Conservation (phyloP, 352 stramenopile genomes). For the Elongisporangium prolatum region DNA sequence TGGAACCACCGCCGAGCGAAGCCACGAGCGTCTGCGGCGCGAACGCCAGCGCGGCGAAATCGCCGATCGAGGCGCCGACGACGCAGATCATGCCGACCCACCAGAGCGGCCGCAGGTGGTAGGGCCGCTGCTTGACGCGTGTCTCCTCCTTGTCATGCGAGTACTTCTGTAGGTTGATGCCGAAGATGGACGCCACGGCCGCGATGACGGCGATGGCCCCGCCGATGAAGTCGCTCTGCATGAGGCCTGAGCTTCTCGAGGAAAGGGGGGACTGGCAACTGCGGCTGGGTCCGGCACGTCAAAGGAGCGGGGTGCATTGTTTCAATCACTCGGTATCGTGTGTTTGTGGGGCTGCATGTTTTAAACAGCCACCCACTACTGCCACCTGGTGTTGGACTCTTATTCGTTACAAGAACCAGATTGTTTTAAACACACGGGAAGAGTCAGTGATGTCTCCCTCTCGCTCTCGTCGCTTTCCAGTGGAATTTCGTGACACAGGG, state of each 20-base stretch:
- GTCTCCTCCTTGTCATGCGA: conserved; percentile 83
- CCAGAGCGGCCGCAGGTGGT: conserved; percentile 82
- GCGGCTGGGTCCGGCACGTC: not conserved
- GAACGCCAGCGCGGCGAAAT: conserved; percentile 86
- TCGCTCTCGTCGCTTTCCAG: not conserved
- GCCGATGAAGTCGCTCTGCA: conserved; percentile 76
- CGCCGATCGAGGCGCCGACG: conserved; percentile 70
- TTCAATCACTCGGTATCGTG: not conserved
- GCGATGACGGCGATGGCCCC: conserved; percentile 69
- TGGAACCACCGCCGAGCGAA: conserved; percentile 75
- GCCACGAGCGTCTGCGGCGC: conserved; percentile 83
- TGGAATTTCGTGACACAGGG: not conserved
- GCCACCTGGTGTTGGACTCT: not conserved
- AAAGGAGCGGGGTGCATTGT: not conserved
- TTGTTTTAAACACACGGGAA: not conserved
- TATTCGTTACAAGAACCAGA: not conserved
- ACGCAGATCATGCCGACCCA: conserved; percentile 87
- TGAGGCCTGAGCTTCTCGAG: conserved; percentile 8
- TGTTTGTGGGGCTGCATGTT: not conserved
- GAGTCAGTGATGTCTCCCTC: not conserved
- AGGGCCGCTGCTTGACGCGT: conserved; percentile 62
- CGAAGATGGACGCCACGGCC: conserved; percentile 85
- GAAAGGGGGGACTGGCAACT: not conserved
- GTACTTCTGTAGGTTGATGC: conserved; percentile 91
- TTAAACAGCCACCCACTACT: not conserved